Conservation (phyloP, 139 green algal species). For the Chlamydomonas incerta region DNA sequence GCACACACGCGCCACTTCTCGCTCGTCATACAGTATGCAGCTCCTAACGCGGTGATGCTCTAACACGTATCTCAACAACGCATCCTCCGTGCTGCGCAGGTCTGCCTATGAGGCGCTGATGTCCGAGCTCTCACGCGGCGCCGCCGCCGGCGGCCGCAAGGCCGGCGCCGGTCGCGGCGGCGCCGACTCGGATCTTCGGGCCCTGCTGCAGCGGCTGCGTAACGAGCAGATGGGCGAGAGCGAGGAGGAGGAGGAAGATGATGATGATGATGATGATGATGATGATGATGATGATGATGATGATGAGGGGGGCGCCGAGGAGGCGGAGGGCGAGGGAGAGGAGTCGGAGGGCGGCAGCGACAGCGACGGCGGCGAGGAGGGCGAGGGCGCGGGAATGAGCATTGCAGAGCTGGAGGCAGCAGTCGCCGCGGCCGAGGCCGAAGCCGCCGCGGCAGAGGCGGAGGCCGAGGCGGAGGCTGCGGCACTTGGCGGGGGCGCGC, state of each 20-base stretch:
- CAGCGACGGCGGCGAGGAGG: background rate
- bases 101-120: constrained; percentile 26
- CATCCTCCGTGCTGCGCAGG: background rate
- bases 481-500: no score
- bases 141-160: background rate
- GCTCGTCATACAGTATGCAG: no score
- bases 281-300: background rate
- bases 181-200: background rate
- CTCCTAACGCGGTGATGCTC: no score
- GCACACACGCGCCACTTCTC: no score
- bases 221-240: constrained; percentile 16
- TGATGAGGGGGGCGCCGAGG: background rate
- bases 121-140: constrained; percentile 7
- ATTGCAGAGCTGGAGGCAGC: no score
- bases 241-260: background rate
- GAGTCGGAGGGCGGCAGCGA: background rate
- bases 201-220: constrained; percentile 15
- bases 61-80: no score
- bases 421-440: no score
- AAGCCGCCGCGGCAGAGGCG: no score
- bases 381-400: background rate
- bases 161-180: background rate
- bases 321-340: background rate
- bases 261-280: background rate
- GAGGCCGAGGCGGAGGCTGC: background rate